Percentiles rank a stretch among this genome's conserved stretches.
phyloP scores from a whole-genome alignment of 257 asterid species.

The Solanum peruvianum region DNA sequence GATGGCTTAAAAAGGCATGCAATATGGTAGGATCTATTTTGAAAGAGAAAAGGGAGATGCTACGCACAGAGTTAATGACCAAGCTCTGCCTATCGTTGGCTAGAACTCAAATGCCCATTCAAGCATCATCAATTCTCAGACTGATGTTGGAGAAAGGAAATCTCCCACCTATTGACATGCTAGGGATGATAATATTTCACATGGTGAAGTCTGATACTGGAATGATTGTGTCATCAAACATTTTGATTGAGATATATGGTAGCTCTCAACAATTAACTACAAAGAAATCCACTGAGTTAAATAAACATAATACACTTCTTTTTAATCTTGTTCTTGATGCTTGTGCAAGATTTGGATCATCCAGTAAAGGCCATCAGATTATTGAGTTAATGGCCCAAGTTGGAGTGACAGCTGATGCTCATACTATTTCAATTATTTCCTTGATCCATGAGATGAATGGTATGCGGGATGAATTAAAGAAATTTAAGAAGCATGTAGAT shows the following conservation, averaged over 20 bases:
- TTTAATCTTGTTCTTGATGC: slow-evolving; percentile 83
- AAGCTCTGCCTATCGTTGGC: slow-evolving; percentile 59
- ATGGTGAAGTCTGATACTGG: slow-evolving; percentile 66
- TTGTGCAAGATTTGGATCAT: slow-evolving; percentile 53
- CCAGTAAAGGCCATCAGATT: slow-evolving; percentile 51
- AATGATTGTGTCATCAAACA: slow-evolving; percentile 45
- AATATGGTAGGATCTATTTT: slow-evolving; percentile 37
- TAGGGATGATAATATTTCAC: slow-evolving; percentile 44
- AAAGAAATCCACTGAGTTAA: slow-evolving; percentile 27
- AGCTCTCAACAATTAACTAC: slow-evolving; percentile 9
- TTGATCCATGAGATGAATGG: slow-evolving; percentile 61
- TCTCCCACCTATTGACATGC: slow-evolving; percentile 38
- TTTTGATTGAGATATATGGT: slow-evolving; percentile 50
- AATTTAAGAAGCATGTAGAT: slow-evolving; percentile 44
- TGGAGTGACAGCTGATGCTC: slow-evolving; percentile 61
- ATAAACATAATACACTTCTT: slow-evolving; percentile 36
- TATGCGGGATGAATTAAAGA: slow-evolving; percentile 63
- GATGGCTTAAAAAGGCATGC: slow-evolving; percentile 50
- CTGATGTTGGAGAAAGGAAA: slow-evolving; percentile 38
- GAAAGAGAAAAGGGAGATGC: slow-evolving; percentile 37
- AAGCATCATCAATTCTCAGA: slow-evolving; percentile 43
- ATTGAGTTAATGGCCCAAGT: slow-evolving; percentile 67
- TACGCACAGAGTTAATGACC: slow-evolving; percentile 31
- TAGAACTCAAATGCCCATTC: slow-evolving; percentile 67
- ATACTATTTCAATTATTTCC: slow-evolving; percentile 50